These are phyloP conservation scores for Tubosaeta sp. DNA, from an alignment of 768 basidiomycete genomes.

Conservation along the genomic window DNA sequence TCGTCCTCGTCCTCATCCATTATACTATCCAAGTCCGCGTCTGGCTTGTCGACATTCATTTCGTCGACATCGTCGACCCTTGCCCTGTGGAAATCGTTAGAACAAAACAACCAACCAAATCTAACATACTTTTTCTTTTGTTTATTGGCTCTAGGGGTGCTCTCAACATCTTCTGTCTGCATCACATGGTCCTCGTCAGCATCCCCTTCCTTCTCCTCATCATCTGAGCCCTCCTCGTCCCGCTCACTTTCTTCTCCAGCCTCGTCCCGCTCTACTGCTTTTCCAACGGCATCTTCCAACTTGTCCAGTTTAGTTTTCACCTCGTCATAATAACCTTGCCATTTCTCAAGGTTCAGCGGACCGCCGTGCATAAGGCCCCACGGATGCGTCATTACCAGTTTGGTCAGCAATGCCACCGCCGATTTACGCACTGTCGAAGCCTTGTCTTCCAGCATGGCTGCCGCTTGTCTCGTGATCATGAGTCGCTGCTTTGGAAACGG, in stretches of 20 bases:
- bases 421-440: slow-evolving; percentile 82
- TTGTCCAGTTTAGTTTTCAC: slow-evolving; percentile 62
- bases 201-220: slow-evolving; percentile 39
- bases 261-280: slow-evolving; percentile 26
- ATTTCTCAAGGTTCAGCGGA: slow-evolving; percentile 62
- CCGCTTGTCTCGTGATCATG: slow-evolving; percentile 68
- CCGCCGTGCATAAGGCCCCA: slow-evolving; percentile 85
- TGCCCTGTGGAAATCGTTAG: slow-evolving; percentile 14
- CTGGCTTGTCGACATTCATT: slow-evolving; percentile 56
- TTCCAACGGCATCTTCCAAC: slow-evolving; percentile 52
- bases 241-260: slow-evolving; percentile 19
- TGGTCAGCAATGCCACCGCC: slow-evolving; percentile 70
- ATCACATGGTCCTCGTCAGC: slow-evolving; percentile 34
- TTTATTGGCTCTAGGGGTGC: slow-evolving; percentile 28
- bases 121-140: slow-evolving; percentile 26
- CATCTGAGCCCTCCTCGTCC: slow-evolving; percentile 17
- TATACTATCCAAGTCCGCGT: slow-evolving; percentile 32
- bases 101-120: background rate
- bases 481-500: slow-evolving; percentile 89
- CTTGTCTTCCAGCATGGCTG: slow-evolving; percentile 85
- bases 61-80: slow-evolving; percentile 38
- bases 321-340: slow-evolving; percentile 66
- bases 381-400: slow-evolving; percentile 82
- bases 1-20: slow-evolving; percentile 42
- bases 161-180: slow-evolving; percentile 21